phyloP scores from a whole-genome alignment of 2,329 filamentous ascomycete genomes.

The Aspergillus felis region DNA sequence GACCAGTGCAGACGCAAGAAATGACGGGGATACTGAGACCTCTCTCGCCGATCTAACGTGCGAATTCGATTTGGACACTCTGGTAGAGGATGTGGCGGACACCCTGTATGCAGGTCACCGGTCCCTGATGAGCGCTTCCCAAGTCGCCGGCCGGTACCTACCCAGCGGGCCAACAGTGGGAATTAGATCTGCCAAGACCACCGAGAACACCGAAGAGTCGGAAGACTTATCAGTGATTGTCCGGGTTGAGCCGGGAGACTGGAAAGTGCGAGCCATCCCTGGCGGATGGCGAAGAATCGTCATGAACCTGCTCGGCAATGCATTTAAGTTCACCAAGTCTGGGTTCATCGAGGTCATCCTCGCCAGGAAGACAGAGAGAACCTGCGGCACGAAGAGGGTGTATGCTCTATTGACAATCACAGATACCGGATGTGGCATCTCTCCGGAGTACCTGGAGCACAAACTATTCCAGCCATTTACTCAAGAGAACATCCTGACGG shows the following conservation, averaged over 20 bases:
- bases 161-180: constrained; percentile 7
- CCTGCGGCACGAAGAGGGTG: constrained; percentile 7
- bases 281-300: constrained; percentile 33
- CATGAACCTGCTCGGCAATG: constrained; percentile 37
- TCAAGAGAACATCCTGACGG: constrained; percentile 57
- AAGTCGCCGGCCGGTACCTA: constrained; percentile 9
- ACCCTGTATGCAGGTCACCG: constrained; percentile 26
- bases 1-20: constrained; percentile 11
- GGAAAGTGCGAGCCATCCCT: constrained; percentile 26
- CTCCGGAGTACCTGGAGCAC: constrained; percentile 54
- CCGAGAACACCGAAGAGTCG: neutral
- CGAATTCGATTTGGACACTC: constrained; percentile 28
- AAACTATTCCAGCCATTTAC: constrained; percentile 59
- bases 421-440: constrained; percentile 63
- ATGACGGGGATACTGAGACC: neutral
- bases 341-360: constrained; percentile 32
- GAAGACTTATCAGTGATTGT: constrained; percentile 25
- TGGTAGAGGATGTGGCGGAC: constrained; percentile 29
- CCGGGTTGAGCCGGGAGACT: constrained; percentile 25
- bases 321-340: constrained; percentile 34
- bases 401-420: constrained; percentile 44
- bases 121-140: constrained; percentile 8
- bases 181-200: neutral
- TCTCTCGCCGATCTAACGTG: constrained; percentile 22
- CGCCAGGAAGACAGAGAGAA: constrained; percentile 9